Base-by-base conservation (phyloP, 441 rosid genomes). In the Populus hybrid region DNA sequence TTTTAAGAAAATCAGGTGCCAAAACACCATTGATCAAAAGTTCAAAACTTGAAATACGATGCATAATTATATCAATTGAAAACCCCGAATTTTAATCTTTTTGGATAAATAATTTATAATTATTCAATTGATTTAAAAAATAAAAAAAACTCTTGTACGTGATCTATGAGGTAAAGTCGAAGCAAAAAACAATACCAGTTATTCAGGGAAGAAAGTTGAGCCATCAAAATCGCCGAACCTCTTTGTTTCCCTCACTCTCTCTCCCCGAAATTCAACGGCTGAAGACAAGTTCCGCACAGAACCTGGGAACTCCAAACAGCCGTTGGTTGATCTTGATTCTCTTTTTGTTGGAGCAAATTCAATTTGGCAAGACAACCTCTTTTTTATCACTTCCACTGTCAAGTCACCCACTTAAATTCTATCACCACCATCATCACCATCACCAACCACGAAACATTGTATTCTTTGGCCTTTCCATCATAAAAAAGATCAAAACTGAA, bases 321-420 rank as follows among this genome's bases (percentile, higher is more conserved):
- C 50, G 21, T 75, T 28, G 63, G 16, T 75, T 78, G 14, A 32
- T 35, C 77, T 21, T 35, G 59, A 54, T 54, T 54, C 61, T 54
- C n/a, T 50, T 50, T 16, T 50, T 50, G 59, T 50, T 72, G 40
- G 32, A 71, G 72, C 61, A 54, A 54, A 54, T 59, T 68, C 76
- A 67, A 20, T 36, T 1, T 57, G 16, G 3, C 32, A 30, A 40
- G 32, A 59, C 16, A 64, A 64, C 38, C 63, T 20, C 65, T 28
- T 5, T 23, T 36, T 34, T 68, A 30, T 14, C 30, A 14, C 69
- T n/a, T 61, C 35, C 66, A 40, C 72, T 6, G 1, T 79, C 76
- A 73, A 54, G 61, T 35, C 38, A 5, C 8, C 18, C 6, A 54
- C 61, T 5, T n/a, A 30, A 30, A 50, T 20, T 54, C n/a, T 16